A percentile compares a stretch with the other conserved stretches of the same genome.
These are phyloP conservation scores for Lasiosphaeria ovina DNA, from an alignment of 495 filamentous ascomycete species.

Conservation along the genomic window DNA sequence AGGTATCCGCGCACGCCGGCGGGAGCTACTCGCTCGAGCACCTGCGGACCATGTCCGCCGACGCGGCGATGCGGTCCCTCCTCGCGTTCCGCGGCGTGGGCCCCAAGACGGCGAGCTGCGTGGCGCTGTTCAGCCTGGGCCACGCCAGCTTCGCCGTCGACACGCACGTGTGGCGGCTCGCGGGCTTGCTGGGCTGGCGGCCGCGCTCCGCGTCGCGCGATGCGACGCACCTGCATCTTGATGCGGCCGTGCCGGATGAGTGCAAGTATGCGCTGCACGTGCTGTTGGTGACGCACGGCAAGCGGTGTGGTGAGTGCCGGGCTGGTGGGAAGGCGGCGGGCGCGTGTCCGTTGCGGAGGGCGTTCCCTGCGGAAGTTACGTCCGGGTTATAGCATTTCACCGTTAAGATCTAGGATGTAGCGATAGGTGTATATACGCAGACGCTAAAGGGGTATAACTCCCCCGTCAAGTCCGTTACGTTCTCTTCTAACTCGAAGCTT, in stretches of 20 bases:
- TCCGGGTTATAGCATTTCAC: too few relatives aligned
- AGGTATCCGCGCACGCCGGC: too few relatives aligned
- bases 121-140: conserved; percentile 71
- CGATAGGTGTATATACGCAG: too few relatives aligned
- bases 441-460: too few relatives aligned
- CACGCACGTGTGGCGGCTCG: conserved; percentile 76
- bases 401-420: too few relatives aligned
- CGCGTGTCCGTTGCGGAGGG: not conserved
- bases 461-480: not conserved
- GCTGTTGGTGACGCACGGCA: conserved; percentile 78
- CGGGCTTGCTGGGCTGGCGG: conserved; percentile 77
- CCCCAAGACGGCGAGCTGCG: conserved; percentile 84
- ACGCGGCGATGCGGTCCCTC: conserved; percentile 69
- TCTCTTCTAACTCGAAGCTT: not conserved
- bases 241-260: conserved; percentile 71
- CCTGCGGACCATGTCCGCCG: conserved; percentile 59
- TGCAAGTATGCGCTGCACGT: conserved; percentile 82
- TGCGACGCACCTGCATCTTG: conserved; percentile 72
- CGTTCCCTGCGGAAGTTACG: not conserved
- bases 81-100: conserved; percentile 78
- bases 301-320: conserved; percentile 68
- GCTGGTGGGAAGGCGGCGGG: conserved; percentile 39
- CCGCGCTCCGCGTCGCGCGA: conserved; percentile 58
- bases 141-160: conserved; percentile 78
- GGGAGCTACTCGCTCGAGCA: conserved; percentile 66